Evolutionary conservation across 129 eudicot species (phyloP), one percentile per base, ranked within the genome.

Genomic region (Flaveria bidentis): DNA sequence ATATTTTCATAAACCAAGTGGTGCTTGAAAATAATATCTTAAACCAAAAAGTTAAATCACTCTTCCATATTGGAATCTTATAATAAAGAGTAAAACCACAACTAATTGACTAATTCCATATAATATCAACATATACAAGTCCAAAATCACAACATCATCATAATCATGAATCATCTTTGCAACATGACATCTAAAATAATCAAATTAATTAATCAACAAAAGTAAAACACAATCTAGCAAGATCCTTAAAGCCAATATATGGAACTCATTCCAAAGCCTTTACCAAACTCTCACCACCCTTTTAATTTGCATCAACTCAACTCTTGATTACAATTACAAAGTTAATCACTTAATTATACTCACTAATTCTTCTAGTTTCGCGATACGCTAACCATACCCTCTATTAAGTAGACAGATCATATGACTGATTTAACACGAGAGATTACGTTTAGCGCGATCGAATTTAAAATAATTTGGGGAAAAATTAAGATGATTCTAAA

Each of bases 401-500:
- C 41, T 5, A 5, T 36, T 36, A 36, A 36, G 41, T 3, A 5
- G 41, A 36, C 41, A 36, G 41, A 36, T 36, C 1, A 36, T 5
- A 36, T 5, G 41, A 36, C 41, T 36, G 41, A 36, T 36, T 5
- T 36, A 36, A 36, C 8, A 36, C 0, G 5, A 20, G 22, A 20
- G 22, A 20, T 20, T 30, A 36, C 1, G 39, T 33, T 33, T 33
- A 33, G 3, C 39, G 39, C 39, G 39, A 36, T 36, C 41, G 1
- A 36, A 36, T 36, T 22, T 8, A 76, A 53, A 36, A 62, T 46
- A 74, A 74, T 57, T 45, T 67, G 30, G 53, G 53, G 14, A 6
- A 55, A 57, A 57, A 78, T 82, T 85, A 93, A 71, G 95, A 88
- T 28, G 98, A 93, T 78, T 93, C 96, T 69, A 93, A 75, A 36